Evolutionary conservation across 352 stramenopile species (phyloP).

Genomic region (Pythium biforme): DNA sequence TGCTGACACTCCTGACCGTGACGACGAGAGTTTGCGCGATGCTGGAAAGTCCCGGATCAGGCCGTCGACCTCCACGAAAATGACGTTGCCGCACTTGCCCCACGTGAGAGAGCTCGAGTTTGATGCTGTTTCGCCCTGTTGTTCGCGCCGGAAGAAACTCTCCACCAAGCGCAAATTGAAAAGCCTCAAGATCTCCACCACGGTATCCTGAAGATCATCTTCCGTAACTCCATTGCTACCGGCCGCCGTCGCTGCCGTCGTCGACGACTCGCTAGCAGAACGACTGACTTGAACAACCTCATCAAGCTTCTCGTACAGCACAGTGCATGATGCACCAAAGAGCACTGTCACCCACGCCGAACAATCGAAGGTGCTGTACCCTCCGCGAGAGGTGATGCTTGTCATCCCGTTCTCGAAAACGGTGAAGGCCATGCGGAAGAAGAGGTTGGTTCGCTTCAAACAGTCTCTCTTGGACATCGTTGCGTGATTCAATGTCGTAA

Average conservation of each 20-base stretch:
- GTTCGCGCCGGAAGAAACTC: slow-evolving; percentile 58
- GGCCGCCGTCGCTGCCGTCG: not conserved
- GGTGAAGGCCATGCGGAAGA: slow-evolving; percentile 65
- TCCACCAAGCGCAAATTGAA: slow-evolving; percentile 81
- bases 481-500: slow-evolving; percentile 65
- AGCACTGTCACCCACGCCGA: slow-evolving; percentile 66
- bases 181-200: slow-evolving; percentile 65
- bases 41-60: slow-evolving; percentile 76
- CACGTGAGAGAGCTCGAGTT: slow-evolving; percentile 47
- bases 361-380: slow-evolving; percentile 22
- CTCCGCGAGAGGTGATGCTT: slow-evolving; percentile 14
- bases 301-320: slow-evolving; percentile 82
- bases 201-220: slow-evolving; percentile 57
- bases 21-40: slow-evolving; percentile 43
- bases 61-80: slow-evolving; percentile 80
- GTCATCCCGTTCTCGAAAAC: slow-evolving; percentile 51
- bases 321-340: slow-evolving; percentile 67
- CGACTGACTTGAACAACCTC: slow-evolving; percentile 76
- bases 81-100: slow-evolving; percentile 81
- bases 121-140: slow-evolving; percentile 18
- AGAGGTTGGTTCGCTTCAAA: slow-evolving; percentile 50
- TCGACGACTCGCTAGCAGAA: slow-evolving; percentile 19
- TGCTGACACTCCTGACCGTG: not conserved
- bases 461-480: slow-evolving; percentile 43
- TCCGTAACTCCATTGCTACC: slow-evolving; percentile 33